A percentile compares a stretch with the other conserved stretches of the same genome.
Conservation (phyloP, 2,329 filamentous ascomycete genomes). For the Aspergillus neotritici region DNA sequence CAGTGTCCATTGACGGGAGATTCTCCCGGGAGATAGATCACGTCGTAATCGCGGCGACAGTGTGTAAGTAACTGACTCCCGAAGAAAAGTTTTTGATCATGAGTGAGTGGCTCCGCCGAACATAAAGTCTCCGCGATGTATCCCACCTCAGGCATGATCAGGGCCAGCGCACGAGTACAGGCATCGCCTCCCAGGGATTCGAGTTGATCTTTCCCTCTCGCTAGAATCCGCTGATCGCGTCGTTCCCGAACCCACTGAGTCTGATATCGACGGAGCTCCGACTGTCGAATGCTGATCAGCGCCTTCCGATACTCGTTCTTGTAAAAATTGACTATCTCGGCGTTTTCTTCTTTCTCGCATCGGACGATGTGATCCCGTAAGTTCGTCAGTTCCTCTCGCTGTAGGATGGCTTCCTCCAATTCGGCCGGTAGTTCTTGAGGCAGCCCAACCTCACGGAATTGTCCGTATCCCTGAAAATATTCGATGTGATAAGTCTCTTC, state of each 20-base stretch:
- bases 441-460: conserved; percentile 12
- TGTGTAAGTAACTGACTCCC: conserved; percentile 10
- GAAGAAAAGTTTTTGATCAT: conserved; percentile 15
- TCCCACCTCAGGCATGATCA: conserved; percentile 15
- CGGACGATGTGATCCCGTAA: conserved; percentile 9
- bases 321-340: conserved; percentile 3
- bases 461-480: conserved; percentile 11
- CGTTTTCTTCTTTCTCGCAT: conserved; percentile 4
- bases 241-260: conserved; percentile 12
- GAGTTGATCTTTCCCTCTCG: conserved; percentile 9
- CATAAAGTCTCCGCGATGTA: conserved; percentile 11
- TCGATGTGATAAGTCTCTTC: conserved; percentile 15
- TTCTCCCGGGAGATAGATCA: conserved; percentile 15
- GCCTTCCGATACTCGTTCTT: conserved; percentile 13
- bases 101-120: conserved; percentile 9
- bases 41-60: conserved; percentile 11
- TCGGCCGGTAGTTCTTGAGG: conserved; percentile 11
- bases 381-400: conserved; percentile 7
- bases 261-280: conserved; percentile 12
- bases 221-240: conserved; percentile 13
- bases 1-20: conserved; percentile 8
- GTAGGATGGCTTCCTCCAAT: conserved; percentile 12
- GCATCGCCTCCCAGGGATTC: conserved; percentile 4
- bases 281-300: conserved; percentile 6
- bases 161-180: conserved; percentile 11